phyloP scores from a whole-genome alignment of 805 yeast genomes.

The Metschnikowia kunwiensis region DNA sequence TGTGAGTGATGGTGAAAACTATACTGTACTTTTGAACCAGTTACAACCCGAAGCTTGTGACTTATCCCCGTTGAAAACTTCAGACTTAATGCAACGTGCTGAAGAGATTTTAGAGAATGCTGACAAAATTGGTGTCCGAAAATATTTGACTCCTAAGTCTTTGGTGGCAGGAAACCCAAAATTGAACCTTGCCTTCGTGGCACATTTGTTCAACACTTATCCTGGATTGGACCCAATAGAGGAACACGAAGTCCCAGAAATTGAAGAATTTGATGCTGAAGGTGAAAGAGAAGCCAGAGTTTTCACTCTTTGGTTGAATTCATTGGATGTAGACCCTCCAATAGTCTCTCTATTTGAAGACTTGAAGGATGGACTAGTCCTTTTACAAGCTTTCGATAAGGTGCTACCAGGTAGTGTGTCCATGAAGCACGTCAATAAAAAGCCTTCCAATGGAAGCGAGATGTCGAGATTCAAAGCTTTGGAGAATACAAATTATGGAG shows the following conservation, averaged over 20 bases:
- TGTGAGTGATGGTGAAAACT: slow-evolving; percentile 92
- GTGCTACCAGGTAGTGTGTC: slow-evolving; percentile 92
- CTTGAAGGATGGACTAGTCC: slow-evolving; percentile 84
- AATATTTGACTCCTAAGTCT: slow-evolving; percentile 90
- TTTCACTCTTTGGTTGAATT: slow-evolving; percentile 95
- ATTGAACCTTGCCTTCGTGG: slow-evolving; percentile 94
- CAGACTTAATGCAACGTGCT: slow-evolving; percentile 75
- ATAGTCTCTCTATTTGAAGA: slow-evolving; percentile 91
- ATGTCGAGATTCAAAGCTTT: slow-evolving; percentile 89
- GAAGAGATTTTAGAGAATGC: slow-evolving; percentile 84
- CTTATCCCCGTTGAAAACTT: slow-evolving; percentile 73
- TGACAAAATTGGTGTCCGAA: slow-evolving; percentile 87
- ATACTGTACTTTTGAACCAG: slow-evolving; percentile 85
- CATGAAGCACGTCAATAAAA: slow-evolving; percentile 74
- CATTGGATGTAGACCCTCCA: slow-evolving; percentile 93
- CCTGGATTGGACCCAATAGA: slow-evolving; percentile 97
- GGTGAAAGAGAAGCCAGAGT: slow-evolving; percentile 99
- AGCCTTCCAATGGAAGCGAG: slow-evolving; percentile 72
- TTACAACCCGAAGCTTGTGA: slow-evolving; percentile 83
- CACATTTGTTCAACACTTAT: slow-evolving; percentile 91
- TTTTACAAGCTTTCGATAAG: slow-evolving; percentile 91
- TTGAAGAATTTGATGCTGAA: slow-evolving; percentile 98
- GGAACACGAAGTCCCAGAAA: slow-evolving; percentile 86
- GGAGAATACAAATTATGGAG: slow-evolving; percentile 98
- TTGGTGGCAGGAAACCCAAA: slow-evolving; percentile 95